Conservation (phyloP, 139 green algal species). For the Zygnema circumcarinatum region DNA sequence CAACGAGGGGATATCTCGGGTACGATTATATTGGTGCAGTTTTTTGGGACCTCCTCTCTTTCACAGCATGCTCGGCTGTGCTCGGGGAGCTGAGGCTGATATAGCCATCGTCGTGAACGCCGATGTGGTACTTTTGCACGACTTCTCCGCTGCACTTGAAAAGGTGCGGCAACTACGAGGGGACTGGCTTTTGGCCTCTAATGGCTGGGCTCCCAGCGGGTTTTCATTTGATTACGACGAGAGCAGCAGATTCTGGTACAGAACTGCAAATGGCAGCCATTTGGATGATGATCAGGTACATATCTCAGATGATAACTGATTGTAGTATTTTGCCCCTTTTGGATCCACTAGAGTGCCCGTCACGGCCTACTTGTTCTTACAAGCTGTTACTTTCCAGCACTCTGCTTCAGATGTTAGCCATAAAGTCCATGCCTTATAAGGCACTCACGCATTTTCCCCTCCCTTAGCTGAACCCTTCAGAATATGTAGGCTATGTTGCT, state of each 20-base stretch:
- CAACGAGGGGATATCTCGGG: too few species aligned
- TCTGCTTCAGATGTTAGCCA: too few species aligned
- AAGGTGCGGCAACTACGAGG: slow-evolving; percentile 7
- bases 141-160: slow-evolving; percentile 16
- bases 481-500: too few species aligned
- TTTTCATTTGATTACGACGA: not conserved
- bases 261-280: not conserved
- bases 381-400: too few species aligned
- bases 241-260: not conserved
- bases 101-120: slow-evolving; percentile 24
- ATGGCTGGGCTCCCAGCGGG: not conserved
- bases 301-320: too few species aligned
- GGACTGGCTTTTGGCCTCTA: slow-evolving; percentile 22
- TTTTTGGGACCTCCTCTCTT: slow-evolving; percentile 33
- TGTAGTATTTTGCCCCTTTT: too few species aligned
- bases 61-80: slow-evolving; percentile 36
- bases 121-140: slow-evolving; percentile 19
- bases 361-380: too few species aligned
- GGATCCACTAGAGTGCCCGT: too few species aligned
- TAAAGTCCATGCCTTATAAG: too few species aligned
- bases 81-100: slow-evolving; percentile 15
- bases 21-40: slow-evolving; percentile 24
- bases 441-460: too few species aligned
- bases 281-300: not conserved
- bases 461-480: too few species aligned